A percentile compares a stretch with the other conserved stretches of the same genome.
Conservation (phyloP, 2,329 filamentous ascomycete genomes). For the Penicillium sp. region DNA sequence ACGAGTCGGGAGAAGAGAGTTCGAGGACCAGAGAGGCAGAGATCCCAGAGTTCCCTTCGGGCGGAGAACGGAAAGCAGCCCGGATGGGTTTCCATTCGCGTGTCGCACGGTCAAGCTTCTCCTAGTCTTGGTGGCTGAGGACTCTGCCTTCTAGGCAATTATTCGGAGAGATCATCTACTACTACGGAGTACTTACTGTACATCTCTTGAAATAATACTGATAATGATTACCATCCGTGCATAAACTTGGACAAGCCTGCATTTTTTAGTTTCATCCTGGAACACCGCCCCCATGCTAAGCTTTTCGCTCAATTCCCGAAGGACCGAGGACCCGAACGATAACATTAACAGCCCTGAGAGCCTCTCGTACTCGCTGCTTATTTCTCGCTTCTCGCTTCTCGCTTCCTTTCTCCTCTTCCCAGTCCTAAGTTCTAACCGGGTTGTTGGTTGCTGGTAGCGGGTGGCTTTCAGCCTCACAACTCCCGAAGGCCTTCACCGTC, state of each 20-base stretch:
- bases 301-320: constrained; percentile 15
- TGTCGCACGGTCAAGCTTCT: constrained; percentile 43
- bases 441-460: neutral
- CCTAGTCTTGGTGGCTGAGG: constrained; percentile 36
- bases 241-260: neutral
- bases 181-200: too few relatives aligned
- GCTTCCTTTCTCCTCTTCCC: neutral
- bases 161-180: constrained; percentile 22
- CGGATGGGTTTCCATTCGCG: constrained; percentile 31
- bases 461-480: constrained; percentile 25
- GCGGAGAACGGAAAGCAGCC: constrained; percentile 28
- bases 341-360: neutral
- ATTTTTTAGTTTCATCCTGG: constrained; percentile 9
- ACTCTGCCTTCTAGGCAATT: constrained; percentile 26
- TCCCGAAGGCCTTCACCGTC: constrained; percentile 60
- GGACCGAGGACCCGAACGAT: neutral
- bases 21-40: constrained; percentile 36
- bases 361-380: constrained; percentile 4
- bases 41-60: neutral
- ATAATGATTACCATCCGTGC: neutral
- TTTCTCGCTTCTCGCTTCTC: neutral
- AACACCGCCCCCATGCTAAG: constrained; percentile 18
- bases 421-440: neutral
- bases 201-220: too few relatives aligned
- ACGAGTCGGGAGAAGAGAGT: constrained; percentile 53